phyloP scores from a whole-genome alignment of 2,329 filamentous ascomycete genomes.

The Geoglossum cookeanum region DNA sequence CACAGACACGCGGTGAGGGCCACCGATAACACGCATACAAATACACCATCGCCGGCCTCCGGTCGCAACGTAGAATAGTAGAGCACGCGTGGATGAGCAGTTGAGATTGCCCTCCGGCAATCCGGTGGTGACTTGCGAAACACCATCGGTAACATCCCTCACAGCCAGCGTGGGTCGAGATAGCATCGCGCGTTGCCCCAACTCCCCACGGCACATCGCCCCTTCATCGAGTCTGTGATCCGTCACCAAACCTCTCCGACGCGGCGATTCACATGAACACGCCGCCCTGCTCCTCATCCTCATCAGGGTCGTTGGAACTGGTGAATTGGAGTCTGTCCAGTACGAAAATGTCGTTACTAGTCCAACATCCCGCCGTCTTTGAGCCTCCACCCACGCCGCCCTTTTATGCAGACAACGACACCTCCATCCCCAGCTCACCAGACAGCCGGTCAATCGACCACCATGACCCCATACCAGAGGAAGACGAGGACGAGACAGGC shows the following conservation, averaged over 20 bases:
- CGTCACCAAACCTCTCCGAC: no score
- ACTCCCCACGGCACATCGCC: not conserved
- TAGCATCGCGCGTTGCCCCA: no score
- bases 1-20: not conserved
- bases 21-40: not conserved
- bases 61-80: not conserved
- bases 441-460: constrained; percentile 2
- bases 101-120: not conserved
- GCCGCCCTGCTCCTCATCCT: not conserved
- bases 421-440: not conserved
- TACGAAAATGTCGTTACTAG: not conserved
- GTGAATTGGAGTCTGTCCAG: not conserved
- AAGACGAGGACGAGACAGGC: constrained; percentile 3
- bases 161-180: no score
- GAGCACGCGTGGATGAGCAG: not conserved
- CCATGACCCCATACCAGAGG: constrained; percentile 1
- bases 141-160: no score
- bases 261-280: not conserved
- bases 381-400: not conserved
- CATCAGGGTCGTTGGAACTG: not conserved
- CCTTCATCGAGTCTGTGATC: not conserved
- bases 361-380: not conserved
- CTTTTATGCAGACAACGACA: not conserved
- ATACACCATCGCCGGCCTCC: not conserved
- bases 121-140: not conserved